Percentiles rank a stretch among this genome's conserved stretches.
These are phyloP conservation scores for Trichoderma sp. DNA, from an alignment of 2,329 filamentous ascomycete species.

Conservation along the genomic window DNA sequence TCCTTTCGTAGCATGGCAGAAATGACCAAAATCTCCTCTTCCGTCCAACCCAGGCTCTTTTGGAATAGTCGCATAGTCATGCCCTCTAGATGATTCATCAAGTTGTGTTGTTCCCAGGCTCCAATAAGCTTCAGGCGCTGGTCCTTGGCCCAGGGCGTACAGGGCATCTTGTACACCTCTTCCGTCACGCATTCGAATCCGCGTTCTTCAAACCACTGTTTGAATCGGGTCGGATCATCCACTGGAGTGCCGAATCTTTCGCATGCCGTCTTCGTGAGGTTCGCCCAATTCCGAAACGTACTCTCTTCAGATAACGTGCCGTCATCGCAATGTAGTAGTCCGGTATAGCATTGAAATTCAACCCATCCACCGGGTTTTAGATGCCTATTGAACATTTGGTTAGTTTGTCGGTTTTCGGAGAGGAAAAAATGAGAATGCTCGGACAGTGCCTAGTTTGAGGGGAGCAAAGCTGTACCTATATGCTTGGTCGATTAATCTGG, in stretches of 20 bases:
- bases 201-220: conserved; percentile 45
- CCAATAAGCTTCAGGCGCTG: conserved; percentile 53
- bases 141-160: conserved; percentile 52
- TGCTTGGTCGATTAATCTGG: conserved; percentile 38
- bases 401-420: not conserved
- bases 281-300: conserved; percentile 30
- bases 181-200: conserved; percentile 54
- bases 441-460: too few relatives aligned
- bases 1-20: conserved; percentile 36
- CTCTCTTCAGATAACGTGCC: conserved; percentile 35
- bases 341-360: conserved; percentile 37
- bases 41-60: conserved; percentile 36
- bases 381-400: conserved; percentile 25
- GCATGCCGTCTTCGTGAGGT: conserved; percentile 33
- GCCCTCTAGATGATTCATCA: conserved; percentile 33
- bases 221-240: conserved; percentile 33
- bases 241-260: conserved; percentile 35
- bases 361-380: conserved; percentile 41
- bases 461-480: conserved; percentile 34
- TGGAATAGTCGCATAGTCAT: conserved; percentile 39
- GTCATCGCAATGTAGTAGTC: conserved; percentile 38
- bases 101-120: conserved; percentile 31
- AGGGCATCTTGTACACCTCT: conserved; percentile 49
- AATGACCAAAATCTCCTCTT: conserved; percentile 35
- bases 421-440: not conserved